Conservation (phyloP, 495 filamentous ascomycete genomes). For the Talaromyces wortmannii region DNA sequence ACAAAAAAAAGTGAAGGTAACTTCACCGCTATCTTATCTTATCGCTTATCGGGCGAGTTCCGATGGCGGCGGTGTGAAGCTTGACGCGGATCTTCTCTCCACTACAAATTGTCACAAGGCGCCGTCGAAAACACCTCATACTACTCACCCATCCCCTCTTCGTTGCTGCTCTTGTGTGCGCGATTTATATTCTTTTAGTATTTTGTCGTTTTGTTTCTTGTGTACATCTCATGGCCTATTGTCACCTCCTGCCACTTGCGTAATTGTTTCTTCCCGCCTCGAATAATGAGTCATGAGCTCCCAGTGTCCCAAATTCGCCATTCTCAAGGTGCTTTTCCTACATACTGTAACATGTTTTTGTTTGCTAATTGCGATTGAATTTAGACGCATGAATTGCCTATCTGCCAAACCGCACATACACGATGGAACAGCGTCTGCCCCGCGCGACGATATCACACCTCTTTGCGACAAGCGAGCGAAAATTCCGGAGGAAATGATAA, state of each 20-base stretch:
- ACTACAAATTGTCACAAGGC: background rate
- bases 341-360: background rate
- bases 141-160: background rate
- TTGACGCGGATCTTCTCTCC: background rate
- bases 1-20: no score
- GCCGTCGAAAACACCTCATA: background rate
- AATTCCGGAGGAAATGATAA: background rate
- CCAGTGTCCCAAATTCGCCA: background rate
- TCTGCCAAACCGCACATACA: background rate
- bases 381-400: background rate
- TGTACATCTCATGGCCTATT: constrained; percentile 23
- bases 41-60: background rate
- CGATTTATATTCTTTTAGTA: background rate
- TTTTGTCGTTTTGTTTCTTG: background rate
- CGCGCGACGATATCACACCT: background rate
- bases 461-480: background rate
- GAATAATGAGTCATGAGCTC: constrained; percentile 6
- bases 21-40: background rate
- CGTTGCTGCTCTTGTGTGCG: background rate
- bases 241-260: background rate
- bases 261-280: constrained; percentile 23
- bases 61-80: background rate
- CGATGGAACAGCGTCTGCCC: background rate
- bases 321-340: background rate
- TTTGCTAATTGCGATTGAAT: background rate